phyloP scores from a whole-genome alignment of 768 basidiomycete genomes.

The Boletus rubropictus region DNA sequence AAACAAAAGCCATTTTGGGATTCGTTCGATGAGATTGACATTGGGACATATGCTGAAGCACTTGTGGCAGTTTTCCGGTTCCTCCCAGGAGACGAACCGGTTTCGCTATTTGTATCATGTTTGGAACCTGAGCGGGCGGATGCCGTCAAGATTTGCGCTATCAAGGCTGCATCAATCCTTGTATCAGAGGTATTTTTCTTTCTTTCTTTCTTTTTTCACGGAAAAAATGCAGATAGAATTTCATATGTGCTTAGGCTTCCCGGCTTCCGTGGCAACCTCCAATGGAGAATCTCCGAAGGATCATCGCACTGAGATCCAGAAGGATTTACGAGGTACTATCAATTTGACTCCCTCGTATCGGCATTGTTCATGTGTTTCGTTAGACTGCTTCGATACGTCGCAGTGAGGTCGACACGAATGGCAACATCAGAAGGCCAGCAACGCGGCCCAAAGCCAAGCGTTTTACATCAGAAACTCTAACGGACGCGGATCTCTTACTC shows the following conservation, averaged over 20 bases:
- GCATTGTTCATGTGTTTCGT: slow-evolving; percentile 8
- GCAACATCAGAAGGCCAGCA: slow-evolving; percentile 47
- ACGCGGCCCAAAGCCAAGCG: slow-evolving; percentile 58
- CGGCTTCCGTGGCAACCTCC: slow-evolving; percentile 53
- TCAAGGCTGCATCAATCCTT: slow-evolving; percentile 68
- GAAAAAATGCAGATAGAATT: not conserved
- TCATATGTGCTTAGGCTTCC: slow-evolving; percentile 37
- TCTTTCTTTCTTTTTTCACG: not conserved
- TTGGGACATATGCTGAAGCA: slow-evolving; percentile 70
- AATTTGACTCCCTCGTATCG: slow-evolving; percentile 3
- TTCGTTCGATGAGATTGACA: slow-evolving; percentile 60
- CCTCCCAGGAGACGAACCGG: slow-evolving; percentile 54
- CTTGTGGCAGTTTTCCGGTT: slow-evolving; percentile 70
- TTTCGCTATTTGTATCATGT: slow-evolving; percentile 57
- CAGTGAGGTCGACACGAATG: slow-evolving; percentile 56
- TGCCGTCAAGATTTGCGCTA: slow-evolving; percentile 70
- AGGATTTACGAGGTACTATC: slow-evolving; percentile 50
- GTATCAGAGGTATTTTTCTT: slow-evolving; percentile 50
- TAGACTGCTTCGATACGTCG: slow-evolving; percentile 50
- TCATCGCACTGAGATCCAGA: slow-evolving; percentile 45
- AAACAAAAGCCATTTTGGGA: slow-evolving; percentile 69
- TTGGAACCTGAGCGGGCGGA: slow-evolving; percentile 75
- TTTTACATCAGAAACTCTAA: slow-evolving; percentile 50
- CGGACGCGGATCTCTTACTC: slow-evolving; percentile 65
- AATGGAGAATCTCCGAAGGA: slow-evolving; percentile 42